Percentiles rank a stretch among this genome's conserved stretches.
These are phyloP conservation scores for Clarkia xantiana DNA, from an alignment of 345 rosid species.

Conservation along the genomic window DNA sequence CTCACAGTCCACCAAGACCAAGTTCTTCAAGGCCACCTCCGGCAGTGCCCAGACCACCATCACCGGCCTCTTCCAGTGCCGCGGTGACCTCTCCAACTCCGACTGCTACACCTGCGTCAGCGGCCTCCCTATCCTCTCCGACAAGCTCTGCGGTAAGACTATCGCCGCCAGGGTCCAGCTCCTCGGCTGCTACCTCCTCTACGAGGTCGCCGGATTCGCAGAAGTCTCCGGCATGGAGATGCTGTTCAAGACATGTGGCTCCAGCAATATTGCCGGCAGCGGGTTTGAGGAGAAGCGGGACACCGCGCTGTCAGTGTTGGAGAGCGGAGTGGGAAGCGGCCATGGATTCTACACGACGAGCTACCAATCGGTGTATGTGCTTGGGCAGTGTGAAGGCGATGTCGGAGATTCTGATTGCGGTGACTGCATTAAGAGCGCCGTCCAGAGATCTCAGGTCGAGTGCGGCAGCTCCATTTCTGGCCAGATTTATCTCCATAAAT, in stretches of 20 bases:
- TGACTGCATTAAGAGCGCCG: conserved; percentile 58
- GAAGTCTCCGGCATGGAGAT: conserved; percentile 83
- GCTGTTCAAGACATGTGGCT: conserved; percentile 79
- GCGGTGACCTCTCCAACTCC: too few species aligned
- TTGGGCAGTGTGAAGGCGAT: conserved; percentile 96
- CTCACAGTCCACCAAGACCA: conserved; percentile 64
- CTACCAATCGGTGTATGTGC: conserved; percentile 48
- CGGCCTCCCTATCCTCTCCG: too few species aligned
- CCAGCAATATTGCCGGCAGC: conserved; percentile 38
- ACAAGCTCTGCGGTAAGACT: too few species aligned
- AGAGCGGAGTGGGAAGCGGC: conserved; percentile 52
- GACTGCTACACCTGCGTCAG: too few species aligned
- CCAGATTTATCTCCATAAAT: conserved; percentile 78
- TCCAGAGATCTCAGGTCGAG: conserved; percentile 78
- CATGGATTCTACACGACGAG: conserved; percentile 66
- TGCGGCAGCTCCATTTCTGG: conserved; percentile 77
- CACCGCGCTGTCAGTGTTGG: too few species aligned
- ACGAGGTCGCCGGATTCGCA: conserved; percentile 67
- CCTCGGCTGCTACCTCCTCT: conserved; percentile 70
- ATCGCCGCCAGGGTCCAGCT: too few species aligned
- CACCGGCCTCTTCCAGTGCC: too few species aligned
- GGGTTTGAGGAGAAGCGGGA: too few species aligned
- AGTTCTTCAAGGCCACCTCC: too few species aligned
- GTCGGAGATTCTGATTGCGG: conserved; percentile 90
- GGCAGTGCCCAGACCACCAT: too few species aligned